Evolutionary conservation across 2,329 filamentous ascomycete species (phyloP), one percentile per base, ranked within the genome.

Genomic region (Phyllosticta citriasiana): DNA sequence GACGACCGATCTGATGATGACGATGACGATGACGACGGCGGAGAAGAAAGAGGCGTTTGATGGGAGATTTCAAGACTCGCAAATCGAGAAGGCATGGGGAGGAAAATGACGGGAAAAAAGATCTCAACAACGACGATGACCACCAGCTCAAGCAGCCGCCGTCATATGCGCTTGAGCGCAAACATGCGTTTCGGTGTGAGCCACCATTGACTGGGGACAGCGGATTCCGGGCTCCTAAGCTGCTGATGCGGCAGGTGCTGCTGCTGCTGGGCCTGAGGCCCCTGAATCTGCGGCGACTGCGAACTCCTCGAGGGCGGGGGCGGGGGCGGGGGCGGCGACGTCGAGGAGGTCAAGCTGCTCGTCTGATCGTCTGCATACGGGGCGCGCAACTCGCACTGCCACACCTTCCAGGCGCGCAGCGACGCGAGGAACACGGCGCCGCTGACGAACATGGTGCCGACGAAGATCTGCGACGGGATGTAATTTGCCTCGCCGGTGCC

Each of bases 331-430:
- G 30, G 33, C 10, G 33, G 33, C 10, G 10, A 14, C 14, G 12
- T 47, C 40, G 40, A 47, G 12, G 14, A n/a, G 1, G 40, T 47
- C 40, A 47, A 47, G 16, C 40, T 47, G 40, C 40, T 47, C 40
- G 40, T 47, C 40, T 47, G 40, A n/a, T 47, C 40, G 7, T 47
- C 40, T 5, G 16, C 40, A n/a, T 47, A 47, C 14, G 40, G 14
- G 16, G 14, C 40, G 40, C 40, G 40, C 40, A 47, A n/a, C 53
- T 60, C 58, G 22, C 57, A 53, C 60, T 61, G 14, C 10, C 40
- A 55, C 5, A 57, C 57, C 55, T 61, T 61, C 60, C 60, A 61
- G n/a, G 60, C 51, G 51, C 60, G 27, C 60, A 61, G 16, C 30
- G 53, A n/a, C 55, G 26, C 57, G 50, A 61, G 16, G 27, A 54